phyloP scores from a whole-genome alignment of 768 basidiomycete species.

The Auricularia sp. region DNA sequence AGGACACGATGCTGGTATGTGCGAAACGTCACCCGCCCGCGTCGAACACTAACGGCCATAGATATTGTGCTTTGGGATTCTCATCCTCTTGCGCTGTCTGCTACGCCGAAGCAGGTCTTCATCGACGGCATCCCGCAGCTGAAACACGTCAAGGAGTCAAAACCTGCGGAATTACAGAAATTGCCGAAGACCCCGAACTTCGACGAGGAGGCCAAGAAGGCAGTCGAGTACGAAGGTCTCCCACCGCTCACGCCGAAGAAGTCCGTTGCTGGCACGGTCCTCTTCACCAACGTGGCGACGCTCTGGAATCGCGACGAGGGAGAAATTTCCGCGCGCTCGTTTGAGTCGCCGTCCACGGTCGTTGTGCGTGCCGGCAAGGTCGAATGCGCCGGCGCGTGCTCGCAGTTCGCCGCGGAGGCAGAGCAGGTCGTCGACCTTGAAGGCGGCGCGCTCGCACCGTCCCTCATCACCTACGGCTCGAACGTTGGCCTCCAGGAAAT shows the following conservation, averaged over 20 bases:
- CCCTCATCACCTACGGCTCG: constrained; percentile 27
- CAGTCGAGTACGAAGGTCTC: constrained; percentile 22
- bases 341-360: constrained; percentile 7
- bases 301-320: constrained; percentile 6
- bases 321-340: constrained; percentile 3
- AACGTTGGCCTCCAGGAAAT: constrained; percentile 28
- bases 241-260: constrained; percentile 21
- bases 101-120: constrained; percentile 30
- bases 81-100: constrained; percentile 28
- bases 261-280: constrained; percentile 13
- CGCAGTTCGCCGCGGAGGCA: not conserved
- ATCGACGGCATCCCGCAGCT: constrained; percentile 33
- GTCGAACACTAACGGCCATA: constrained; percentile 12
- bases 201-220: constrained; percentile 22
- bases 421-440: constrained; percentile 24
- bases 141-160: constrained; percentile 8
- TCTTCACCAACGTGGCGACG: constrained; percentile 22
- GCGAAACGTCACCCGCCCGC: not conserved
- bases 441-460: constrained; percentile 19
- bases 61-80: constrained; percentile 20
- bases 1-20: constrained; percentile 27
- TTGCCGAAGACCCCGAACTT: constrained; percentile 20
- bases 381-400: constrained; percentile 20
- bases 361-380: constrained; percentile 23
- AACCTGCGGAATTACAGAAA: constrained; percentile 21